These are phyloP conservation scores for Ceratobasidium sp. DNA, from an alignment of 1,284 basidiomycete species.

Conservation along the genomic window DNA sequence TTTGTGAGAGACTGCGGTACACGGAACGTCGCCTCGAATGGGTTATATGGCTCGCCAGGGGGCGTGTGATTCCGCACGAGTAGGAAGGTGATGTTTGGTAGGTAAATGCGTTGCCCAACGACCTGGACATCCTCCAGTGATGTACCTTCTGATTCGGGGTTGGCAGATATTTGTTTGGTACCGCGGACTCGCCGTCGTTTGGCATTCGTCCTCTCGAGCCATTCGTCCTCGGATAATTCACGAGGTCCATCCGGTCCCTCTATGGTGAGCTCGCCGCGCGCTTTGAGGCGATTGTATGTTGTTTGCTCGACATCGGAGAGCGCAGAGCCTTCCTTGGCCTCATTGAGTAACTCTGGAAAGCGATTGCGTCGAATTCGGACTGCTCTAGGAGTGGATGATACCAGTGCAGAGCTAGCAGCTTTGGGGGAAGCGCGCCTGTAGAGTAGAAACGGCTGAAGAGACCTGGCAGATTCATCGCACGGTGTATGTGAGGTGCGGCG, in stretches of 20 bases:
- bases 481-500: neutral
- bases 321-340: conserved; percentile 60
- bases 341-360: conserved; percentile 50
- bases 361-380: conserved; percentile 72
- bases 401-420: conserved; percentile 63
- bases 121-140: conserved; percentile 52
- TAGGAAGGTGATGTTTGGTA: conserved; percentile 86
- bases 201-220: conserved; percentile 63
- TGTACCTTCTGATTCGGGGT: neutral
- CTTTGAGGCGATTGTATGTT: conserved; percentile 63
- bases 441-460: conserved; percentile 59
- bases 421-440: conserved; percentile 52
- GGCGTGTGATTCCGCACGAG: conserved; percentile 86
- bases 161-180: conserved; percentile 51
- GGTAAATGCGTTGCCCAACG: conserved; percentile 82
- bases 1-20: conserved; percentile 85
- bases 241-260: conserved; percentile 49
- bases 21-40: conserved; percentile 93
- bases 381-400: conserved; percentile 71
- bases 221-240: conserved; percentile 59
- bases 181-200: conserved; percentile 72
- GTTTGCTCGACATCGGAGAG: conserved; percentile 66
- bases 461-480: conserved; percentile 5
- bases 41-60: conserved; percentile 83
- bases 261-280: conserved; percentile 59